phyloP scores from a whole-genome alignment of 768 basidiomycete genomes.

The Trametes elegans region DNA sequence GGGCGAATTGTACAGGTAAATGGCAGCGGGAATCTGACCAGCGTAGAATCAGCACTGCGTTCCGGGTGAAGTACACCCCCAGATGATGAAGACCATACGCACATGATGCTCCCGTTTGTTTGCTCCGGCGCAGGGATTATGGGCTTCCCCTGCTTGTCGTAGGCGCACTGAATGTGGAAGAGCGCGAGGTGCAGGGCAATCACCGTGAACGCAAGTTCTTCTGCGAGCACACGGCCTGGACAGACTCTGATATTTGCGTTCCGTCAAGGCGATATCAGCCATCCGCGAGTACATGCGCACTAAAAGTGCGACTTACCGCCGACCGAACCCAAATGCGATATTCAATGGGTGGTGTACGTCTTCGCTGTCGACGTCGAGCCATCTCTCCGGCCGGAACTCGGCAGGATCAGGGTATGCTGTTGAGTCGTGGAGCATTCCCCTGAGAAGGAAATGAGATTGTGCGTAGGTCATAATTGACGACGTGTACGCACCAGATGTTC shows the following conservation, averaged over 20 bases:
- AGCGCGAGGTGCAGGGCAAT: background rate
- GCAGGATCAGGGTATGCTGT: background rate
- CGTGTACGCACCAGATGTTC: background rate
- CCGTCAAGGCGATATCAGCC: no score
- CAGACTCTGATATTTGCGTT: no score
- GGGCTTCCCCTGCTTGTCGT: background rate
- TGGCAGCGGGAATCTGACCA: no score
- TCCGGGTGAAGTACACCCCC: no score
- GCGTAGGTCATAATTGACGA: background rate
- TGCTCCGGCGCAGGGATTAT: background rate
- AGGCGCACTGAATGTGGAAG: background rate
- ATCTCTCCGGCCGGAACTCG: background rate
- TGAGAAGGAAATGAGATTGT: background rate
- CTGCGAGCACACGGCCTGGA: background rate
- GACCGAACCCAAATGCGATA: background rate
- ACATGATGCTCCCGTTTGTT: background rate
- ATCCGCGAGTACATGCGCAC: no score
- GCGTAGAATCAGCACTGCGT: no score
- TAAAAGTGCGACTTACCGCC: background rate
- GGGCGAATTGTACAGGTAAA: no score
- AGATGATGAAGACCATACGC: no score
- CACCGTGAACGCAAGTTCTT: background rate
- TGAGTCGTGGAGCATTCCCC: background rate
- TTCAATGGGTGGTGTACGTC: background rate
- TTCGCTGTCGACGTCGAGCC: background rate